phyloP scores from a whole-genome alignment of 768 basidiomycete genomes.

The Collybia mongolica region DNA sequence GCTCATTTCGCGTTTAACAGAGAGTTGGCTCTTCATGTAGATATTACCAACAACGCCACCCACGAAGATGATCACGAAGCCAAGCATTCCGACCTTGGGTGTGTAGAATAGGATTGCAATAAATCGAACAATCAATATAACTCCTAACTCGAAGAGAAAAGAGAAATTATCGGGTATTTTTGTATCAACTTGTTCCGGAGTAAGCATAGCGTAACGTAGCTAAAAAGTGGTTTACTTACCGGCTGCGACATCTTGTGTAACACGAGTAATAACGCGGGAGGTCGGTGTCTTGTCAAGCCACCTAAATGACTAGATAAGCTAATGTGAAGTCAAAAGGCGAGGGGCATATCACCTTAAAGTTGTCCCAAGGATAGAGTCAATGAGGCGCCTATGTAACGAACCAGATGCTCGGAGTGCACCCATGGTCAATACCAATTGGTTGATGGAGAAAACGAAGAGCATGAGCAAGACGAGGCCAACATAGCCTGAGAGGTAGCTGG shows the following conservation, averaged over 20 bases:
- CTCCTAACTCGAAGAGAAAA: conserved; percentile 8
- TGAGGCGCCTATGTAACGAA: conserved; percentile 46
- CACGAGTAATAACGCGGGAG: conserved; percentile 57
- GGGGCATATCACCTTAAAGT: conserved; percentile 47
- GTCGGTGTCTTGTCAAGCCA: conserved; percentile 46
- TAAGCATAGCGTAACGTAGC: not conserved
- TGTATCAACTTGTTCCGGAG: conserved; percentile 43
- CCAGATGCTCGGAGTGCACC: conserved; percentile 53
- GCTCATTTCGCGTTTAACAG: conserved; percentile 45
- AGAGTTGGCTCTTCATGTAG: conserved; percentile 44
- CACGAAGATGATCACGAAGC: conserved; percentile 17
- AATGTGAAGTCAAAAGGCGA: not conserved
- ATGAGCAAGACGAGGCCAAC: conserved; percentile 26
- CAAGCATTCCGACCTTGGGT: conserved; percentile 9
- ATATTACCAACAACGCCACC: conserved; percentile 40
- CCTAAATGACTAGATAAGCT: conserved; percentile 22
- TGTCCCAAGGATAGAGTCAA: conserved; percentile 52
- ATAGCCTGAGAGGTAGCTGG: conserved; percentile 48
- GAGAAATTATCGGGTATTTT: conserved; percentile 23
- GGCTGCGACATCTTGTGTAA: conserved; percentile 62
- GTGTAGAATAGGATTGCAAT: conserved; percentile 11
- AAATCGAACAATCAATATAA: conserved; percentile 11
- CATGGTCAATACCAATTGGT: conserved; percentile 34
- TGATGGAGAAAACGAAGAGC: conserved; percentile 25
- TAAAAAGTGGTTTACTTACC: conserved; percentile 11